Evolutionary conservation across 306 rosid species (phyloP).

Genomic region (Cicer yamashitae): DNA sequence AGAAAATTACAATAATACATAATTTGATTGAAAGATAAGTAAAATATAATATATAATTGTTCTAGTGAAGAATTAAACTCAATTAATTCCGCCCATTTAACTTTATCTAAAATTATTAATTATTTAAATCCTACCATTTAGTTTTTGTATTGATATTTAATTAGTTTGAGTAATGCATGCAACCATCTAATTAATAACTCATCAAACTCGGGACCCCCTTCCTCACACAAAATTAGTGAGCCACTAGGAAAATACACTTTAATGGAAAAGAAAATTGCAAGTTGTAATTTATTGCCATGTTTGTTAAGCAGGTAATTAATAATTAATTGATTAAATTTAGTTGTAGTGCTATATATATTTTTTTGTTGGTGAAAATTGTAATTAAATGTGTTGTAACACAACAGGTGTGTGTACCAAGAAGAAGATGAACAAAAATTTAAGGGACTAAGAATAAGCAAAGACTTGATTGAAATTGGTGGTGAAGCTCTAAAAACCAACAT

Average conservation of each 20-base stretch:
- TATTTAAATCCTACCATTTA: too few relatives aligned
- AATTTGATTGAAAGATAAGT: too few relatives aligned
- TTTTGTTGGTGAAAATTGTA: too few relatives aligned
- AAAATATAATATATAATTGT: too few relatives aligned
- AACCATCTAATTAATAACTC: conserved; percentile 1
- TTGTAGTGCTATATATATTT: too few relatives aligned
- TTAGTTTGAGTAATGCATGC: neutral
- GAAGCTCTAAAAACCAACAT: conserved; percentile 96
- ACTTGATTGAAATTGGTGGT: conserved; percentile 86
- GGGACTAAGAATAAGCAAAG: conserved; percentile 91
- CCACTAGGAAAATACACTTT: neutral
- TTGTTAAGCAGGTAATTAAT: too few relatives aligned
- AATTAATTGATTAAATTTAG: too few relatives aligned
- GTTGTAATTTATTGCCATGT: neutral
- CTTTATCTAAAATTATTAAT: too few relatives aligned
- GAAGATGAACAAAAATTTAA: conserved; percentile 82
- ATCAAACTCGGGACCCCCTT: neutral
- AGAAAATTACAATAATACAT: too few relatives aligned
- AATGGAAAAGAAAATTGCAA: neutral
- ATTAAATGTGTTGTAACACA: neutral
- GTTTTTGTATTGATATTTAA: neutral
- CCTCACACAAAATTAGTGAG: neutral
- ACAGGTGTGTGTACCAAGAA: conserved; percentile 91
- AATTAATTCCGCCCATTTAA: too few relatives aligned
- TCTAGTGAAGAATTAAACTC: too few relatives aligned